A percentile compares a stretch with the other conserved stretches of the same genome.
Conservation (phyloP, 148 eudicot genomes). For the Talinum fruticosum region DNA sequence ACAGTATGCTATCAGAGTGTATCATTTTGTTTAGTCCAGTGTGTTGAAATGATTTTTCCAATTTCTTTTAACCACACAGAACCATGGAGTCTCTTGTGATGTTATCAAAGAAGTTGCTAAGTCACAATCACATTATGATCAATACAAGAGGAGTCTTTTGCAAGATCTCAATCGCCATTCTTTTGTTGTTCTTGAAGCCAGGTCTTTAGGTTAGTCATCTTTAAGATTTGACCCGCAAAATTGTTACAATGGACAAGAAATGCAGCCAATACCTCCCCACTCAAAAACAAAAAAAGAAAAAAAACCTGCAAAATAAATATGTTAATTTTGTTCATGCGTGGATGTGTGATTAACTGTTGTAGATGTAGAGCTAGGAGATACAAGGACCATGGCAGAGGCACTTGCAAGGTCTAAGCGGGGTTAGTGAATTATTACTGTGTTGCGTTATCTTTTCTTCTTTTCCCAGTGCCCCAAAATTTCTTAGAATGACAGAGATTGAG, state of each 20-base stretch:
- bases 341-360: constrained; percentile 2
- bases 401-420: constrained; percentile 70
- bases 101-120: constrained; percentile 52
- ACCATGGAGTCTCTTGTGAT: constrained; percentile 63
- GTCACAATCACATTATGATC: constrained; percentile 61
- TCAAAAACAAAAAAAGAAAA: too few species aligned
- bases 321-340: not conserved
- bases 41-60: not conserved
- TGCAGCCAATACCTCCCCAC: not conserved
- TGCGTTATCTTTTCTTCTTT: not conserved
- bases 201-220: constrained; percentile 60
- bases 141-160: constrained; percentile 60
- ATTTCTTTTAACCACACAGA: constrained; percentile 41
- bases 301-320: not conserved
- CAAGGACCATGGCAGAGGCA: constrained; percentile 79
- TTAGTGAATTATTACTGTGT: constrained; percentile 22
- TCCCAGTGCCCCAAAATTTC: not conserved
- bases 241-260: not conserved
- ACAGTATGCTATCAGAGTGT: not conserved
- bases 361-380: constrained; percentile 72
- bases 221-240: not conserved
- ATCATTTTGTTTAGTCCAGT: constrained; percentile 4
- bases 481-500: constrained; percentile 78
- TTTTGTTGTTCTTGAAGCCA: constrained; percentile 94
- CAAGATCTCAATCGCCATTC: constrained; percentile 90